Evolutionary conservation across 352 stramenopile genomes (phyloP).

Genomic region (Aphanomyces euteiches): DNA sequence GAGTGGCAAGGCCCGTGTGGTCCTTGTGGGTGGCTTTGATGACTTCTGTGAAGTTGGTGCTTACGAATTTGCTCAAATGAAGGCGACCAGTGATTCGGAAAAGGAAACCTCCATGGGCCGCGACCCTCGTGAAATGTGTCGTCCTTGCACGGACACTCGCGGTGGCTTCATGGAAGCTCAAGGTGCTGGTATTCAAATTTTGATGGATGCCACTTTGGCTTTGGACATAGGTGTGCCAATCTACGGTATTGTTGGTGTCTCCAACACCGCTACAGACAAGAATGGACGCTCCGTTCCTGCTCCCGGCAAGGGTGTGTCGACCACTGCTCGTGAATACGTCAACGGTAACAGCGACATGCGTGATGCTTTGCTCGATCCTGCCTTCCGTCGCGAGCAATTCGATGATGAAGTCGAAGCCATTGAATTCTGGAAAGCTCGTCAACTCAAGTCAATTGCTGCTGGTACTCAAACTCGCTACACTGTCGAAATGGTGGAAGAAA

Average conservation of each 20-base stretch:
- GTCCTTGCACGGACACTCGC: conserved; percentile 69
- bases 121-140: conserved; percentile 77
- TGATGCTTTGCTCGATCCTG: conserved; percentile 50
- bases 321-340: conserved; percentile 59
- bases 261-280: conserved; percentile 86
- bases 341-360: conserved; percentile 28
- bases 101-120: conserved; percentile 78
- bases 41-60: conserved; percentile 83
- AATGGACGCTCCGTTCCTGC: conserved; percentile 78
- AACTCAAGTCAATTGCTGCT: conserved; percentile 45
- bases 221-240: conserved; percentile 86
- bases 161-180: conserved; percentile 88
- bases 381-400: conserved; percentile 73
- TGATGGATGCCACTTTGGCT: conserved; percentile 85
- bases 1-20: conserved; percentile 77
- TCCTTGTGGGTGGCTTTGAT: conserved; percentile 82
- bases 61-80: conserved; percentile 88
- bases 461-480: conserved; percentile 38
- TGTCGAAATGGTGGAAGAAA: conserved; percentile 50
- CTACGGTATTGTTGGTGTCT: conserved; percentile 76
- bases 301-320: conserved; percentile 83
- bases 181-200: conserved; percentile 78
- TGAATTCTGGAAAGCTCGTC: conserved; percentile 61
- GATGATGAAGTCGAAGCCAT: conserved; percentile 66
- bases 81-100: conserved; percentile 79